Evolutionary conservation across 768 basidiomycete genomes (phyloP), one percentile per base, ranked within the genome.

Genomic region (Serendipita indica): DNA sequence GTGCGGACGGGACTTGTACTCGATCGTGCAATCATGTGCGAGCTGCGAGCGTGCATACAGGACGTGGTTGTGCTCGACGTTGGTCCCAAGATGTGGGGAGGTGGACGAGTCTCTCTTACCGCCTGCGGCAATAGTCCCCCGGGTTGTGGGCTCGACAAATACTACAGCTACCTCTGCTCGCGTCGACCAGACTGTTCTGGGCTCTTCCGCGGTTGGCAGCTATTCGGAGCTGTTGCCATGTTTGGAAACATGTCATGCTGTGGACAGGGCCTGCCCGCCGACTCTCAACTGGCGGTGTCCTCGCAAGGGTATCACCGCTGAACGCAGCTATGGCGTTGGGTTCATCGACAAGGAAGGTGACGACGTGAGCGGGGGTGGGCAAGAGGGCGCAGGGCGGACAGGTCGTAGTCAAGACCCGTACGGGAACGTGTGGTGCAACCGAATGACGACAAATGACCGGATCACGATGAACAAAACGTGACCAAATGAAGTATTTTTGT

Each of bases 1-100:
- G 1, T 92, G 90, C 66, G 86, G 86, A 16, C 77, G 86, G 28
- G 88, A 90, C 65, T 65, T 74, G 58, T 93, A 89, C 71, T 89
- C 86, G 3, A 84, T 85, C 0, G 69, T 90, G 20, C 79, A 86
- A 27, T 79, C 80, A 2, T 93, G 90, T 65, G 74, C 77, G 13
- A 83, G 86, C 67, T 92, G 89, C 64, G 78, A 83, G 62, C 68
- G 69, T 20, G 80, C 79, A 22, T 93, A 92, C 67, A 77, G 84
- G 33, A 73, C 71, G 33, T 93, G 88, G 88, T 76, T 86, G 33
- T 93, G 90, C 69, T 67, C 79, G 20, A 70, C 83, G 14, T 79
- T 82, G 6, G 77, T 93, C 65, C 79, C 86, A 13, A 79, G 89
- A 25, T 92, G 89, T 61, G 75, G 77, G 13, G 87, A 91, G 54